Evolutionary conservation across 257 asterid species (phyloP), one percentile per base, ranked within the genome.

Genomic region (Ilex asprella): DNA sequence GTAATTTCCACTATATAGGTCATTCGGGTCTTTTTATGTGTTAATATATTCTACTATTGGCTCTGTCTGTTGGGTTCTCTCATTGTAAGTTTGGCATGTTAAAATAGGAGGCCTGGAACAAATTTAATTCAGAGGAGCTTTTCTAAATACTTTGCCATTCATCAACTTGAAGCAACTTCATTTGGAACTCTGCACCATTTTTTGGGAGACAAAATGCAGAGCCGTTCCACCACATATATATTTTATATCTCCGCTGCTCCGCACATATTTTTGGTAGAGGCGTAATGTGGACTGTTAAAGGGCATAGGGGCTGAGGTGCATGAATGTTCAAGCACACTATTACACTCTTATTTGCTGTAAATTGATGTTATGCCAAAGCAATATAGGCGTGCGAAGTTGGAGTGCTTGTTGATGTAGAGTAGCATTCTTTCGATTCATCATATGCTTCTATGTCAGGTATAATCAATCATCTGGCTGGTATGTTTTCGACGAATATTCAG

Each of bases 51-150:
- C 32, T 43, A 11, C 8, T 30, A n/a, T 13, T 8, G 55, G 54
- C 14, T 53, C 57, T 15, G 5, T 15, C 15, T 10, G 2, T 35
- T 71, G 66, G 71, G 30, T 43, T 30, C 62, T 11, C 60, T 73
- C 56, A 57, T 77, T 8, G 41, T 35, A 70, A 65, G 64, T 63
- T 71, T 61, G 60, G 57, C 56, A 15, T 63, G 63, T 70, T 51
- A 46, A 61, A 72, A 81, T 63, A 94, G 99, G 99, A 90, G 73
- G 90, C 99, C 10, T 94, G 99, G 99, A 94, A 94, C 82, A 94
- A 94, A 76, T 86, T 94, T 41, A 94, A 90, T 79, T 94, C 99
- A 5, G 99, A 94, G 95, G 99, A 94, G 92, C 99, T 94, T 71
- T 94, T 87, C 86, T 94, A 83, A 83, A 66, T 54, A 51, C 66